Percentiles rank a stretch among this genome's conserved stretches.
Conservation (phyloP, 2,329 filamentous ascomycete genomes). For the Cryphonectria japonica region DNA sequence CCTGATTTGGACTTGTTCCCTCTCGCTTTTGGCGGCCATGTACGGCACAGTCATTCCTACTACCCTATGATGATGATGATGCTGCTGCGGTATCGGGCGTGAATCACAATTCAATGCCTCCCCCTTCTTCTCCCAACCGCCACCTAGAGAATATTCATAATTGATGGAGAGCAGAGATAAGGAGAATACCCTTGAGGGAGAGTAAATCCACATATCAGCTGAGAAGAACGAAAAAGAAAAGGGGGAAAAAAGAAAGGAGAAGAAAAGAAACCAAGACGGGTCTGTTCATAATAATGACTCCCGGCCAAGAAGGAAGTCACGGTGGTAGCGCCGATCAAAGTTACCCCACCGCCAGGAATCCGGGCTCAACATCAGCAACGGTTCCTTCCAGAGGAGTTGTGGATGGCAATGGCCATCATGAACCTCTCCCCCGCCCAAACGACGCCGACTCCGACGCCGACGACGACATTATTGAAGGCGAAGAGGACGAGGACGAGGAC, state of each 20-base stretch:
- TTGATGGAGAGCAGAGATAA: neutral
- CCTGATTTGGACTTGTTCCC: neutral
- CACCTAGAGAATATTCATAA: neutral
- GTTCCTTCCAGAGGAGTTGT: neutral
- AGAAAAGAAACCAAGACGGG: neutral
- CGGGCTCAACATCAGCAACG: neutral
- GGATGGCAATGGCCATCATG: neutral
- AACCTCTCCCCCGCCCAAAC: neutral
- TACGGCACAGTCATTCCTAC: neutral
- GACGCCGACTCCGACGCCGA: neutral
- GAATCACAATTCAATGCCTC: neutral
- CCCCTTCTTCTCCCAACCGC: neutral
- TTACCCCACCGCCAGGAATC: neutral
- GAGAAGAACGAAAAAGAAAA: neutral
- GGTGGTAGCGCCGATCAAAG: slow-evolving; percentile 10
- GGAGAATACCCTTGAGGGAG: neutral
- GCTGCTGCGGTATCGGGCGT: neutral
- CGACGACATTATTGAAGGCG: too few relatives aligned
- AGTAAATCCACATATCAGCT: neutral
- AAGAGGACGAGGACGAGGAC: neutral
- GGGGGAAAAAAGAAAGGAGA: neutral
- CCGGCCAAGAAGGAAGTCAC: slow-evolving; percentile 18
- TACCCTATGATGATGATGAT: neutral
- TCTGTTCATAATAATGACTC: slow-evolving; percentile 19
- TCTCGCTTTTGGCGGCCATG: neutral